Base-by-base conservation (phyloP, 2,329 filamentous ascomycete genomes). In the Fonsecaea monophora region DNA sequence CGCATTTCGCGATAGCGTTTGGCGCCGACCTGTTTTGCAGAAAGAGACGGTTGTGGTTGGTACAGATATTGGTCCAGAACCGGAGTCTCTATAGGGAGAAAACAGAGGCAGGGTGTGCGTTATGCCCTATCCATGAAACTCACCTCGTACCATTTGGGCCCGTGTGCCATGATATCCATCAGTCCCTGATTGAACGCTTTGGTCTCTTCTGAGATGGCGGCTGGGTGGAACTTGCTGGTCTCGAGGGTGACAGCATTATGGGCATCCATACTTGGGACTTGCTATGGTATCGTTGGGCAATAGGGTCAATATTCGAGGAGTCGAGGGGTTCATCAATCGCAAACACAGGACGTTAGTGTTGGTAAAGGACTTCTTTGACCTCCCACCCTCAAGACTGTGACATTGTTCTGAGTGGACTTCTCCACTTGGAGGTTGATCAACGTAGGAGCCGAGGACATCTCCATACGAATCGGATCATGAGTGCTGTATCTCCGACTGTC, bases 1-100 rank as follows among this genome's bases (percentile, higher is more conserved):
- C 82, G 78, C 81, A 87, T 84, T 69, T 84, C 77, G 3, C 86
- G 81, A 72, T 86, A 87, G 71, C 81, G 82, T 13, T 79, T 77
- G 7, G 84, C 83, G 8, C 85, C 85, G 42, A 86, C 80, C 81
- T 85, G 53, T 57, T 70, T 25, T 48, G 25, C 13, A 42, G 34
- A 30, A 62, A 42, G 38, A n/a, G 13, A 21, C 48, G 45, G 42
- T 48, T 21, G 42, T 30, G 45, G 45, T 50, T 62, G 40, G 42
- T 32, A 55, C 15, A 30, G 55, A 25, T 34, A 10, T 13, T 30
- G 45, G 45, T 25, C 45, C 10, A 50, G 10, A 21, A 42, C 45
- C 45, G 10, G 30, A 37, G 30, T 30, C 15, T 10, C 18, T 12
- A 3, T 18, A 6, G 21, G 3, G 21, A 50, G 21, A 12, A 12